These are phyloP conservation scores for Irpex rosettiformis DNA, from an alignment of 1,284 basidiomycete genomes.

Conservation along the genomic window DNA sequence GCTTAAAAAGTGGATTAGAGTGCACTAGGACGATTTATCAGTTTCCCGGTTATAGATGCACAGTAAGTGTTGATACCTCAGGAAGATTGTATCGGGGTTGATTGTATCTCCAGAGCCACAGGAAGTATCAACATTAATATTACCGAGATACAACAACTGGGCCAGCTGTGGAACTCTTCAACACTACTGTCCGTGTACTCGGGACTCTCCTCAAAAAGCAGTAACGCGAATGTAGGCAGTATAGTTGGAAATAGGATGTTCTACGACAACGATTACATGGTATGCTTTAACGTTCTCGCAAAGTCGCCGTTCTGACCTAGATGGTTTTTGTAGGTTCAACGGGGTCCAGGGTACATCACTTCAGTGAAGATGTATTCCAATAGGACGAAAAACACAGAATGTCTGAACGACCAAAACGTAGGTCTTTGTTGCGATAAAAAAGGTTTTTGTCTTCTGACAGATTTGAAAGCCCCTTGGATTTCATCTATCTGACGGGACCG, in stretches of 20 bases:
- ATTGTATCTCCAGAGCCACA: constrained; percentile 40
- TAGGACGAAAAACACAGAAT: constrained; percentile 63
- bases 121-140: constrained; percentile 56
- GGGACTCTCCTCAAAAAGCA: constrained; percentile 33
- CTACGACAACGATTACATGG: constrained; percentile 69
- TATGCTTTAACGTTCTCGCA: constrained; percentile 16
- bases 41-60: constrained; percentile 53
- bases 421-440: too few species aligned
- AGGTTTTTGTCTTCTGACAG: neutral
- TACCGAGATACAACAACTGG: constrained; percentile 48
- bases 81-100: neutral
- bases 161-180: constrained; percentile 45
- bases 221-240: constrained; percentile 54
- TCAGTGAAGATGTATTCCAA: constrained; percentile 65
- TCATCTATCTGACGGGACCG: constrained; percentile 61
- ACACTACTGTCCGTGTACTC: constrained; percentile 39
- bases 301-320: neutral
- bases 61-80: constrained; percentile 40
- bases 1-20: constrained; percentile 35
- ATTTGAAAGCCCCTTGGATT: constrained; percentile 51
- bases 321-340: constrained; percentile 42
- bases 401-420: constrained; percentile 59
- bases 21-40: constrained; percentile 57
- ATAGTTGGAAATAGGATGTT: constrained; percentile 63
- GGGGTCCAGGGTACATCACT: constrained; percentile 54